Conservation (phyloP, 148 eudicot species). For the Fagopyrum esculentum region DNA sequence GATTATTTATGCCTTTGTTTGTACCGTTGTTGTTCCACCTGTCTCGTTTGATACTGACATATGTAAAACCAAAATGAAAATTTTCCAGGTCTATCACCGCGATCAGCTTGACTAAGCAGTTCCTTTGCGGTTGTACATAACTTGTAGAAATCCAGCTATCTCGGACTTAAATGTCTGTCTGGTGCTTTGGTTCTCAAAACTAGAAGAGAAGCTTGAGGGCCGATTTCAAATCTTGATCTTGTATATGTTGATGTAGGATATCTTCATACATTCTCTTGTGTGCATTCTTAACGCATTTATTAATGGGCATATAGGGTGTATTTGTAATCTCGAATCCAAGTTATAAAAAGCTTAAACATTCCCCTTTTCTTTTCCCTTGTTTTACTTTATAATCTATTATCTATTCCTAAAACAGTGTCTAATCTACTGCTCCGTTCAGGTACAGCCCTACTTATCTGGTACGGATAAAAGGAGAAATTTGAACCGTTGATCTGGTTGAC, state of each 20-base stretch:
- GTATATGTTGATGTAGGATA: not conserved
- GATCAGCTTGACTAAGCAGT: not conserved
- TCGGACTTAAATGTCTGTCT: not conserved
- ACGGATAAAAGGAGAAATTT: too few species aligned
- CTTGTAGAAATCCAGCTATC: not conserved
- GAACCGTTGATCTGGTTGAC: too few species aligned
- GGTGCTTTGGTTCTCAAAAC: not conserved
- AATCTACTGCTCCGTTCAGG: too few species aligned
- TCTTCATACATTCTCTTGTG: too few species aligned
- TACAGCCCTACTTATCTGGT: too few species aligned
- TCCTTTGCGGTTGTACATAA: not conserved
- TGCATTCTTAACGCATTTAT: too few species aligned
- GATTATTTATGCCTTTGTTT: not conserved
- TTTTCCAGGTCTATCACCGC: conserved; percentile 6
- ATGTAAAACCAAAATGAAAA: not conserved
- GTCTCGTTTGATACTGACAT: conserved; percentile 1
- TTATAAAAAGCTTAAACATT: too few species aligned
- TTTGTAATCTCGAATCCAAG: too few species aligned
- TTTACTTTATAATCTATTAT: too few species aligned
- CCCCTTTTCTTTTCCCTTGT: too few species aligned
- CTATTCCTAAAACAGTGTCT: too few species aligned
- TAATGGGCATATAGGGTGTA: too few species aligned
- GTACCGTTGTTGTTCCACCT: not conserved
- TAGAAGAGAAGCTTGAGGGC: not conserved
- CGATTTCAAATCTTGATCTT: not conserved